Conservation (phyloP, 192 early-diverging fungal genomes). For the Coemansia sp. region DNA sequence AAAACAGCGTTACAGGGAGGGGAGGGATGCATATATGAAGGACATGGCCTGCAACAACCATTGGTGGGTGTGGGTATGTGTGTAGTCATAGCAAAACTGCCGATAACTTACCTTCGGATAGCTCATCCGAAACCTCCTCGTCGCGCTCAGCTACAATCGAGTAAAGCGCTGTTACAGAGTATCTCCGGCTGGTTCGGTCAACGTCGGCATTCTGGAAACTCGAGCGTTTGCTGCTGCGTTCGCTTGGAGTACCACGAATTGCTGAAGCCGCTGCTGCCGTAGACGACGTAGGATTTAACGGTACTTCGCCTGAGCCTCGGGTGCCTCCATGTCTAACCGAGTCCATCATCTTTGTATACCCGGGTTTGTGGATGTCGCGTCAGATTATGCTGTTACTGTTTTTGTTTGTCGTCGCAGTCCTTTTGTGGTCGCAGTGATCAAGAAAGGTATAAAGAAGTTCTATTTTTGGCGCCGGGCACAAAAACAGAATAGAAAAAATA, state of each 20-base stretch:
- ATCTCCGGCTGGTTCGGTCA: constrained; percentile 64
- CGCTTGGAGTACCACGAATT: constrained; percentile 35
- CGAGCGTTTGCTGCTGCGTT: constrained; percentile 24
- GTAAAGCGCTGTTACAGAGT: constrained; percentile 70
- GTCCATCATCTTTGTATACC: constrained; percentile 29
- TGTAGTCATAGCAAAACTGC: background rate
- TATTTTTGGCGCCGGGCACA: constrained; percentile 6
- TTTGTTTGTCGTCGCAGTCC: too few relatives aligned
- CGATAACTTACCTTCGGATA: constrained; percentile 69
- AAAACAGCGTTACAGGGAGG: constrained; percentile 2
- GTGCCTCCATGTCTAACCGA: constrained; percentile 34
- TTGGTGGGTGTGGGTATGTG: background rate
- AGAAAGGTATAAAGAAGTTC: constrained; percentile 4
- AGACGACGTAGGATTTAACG: constrained; percentile 13
- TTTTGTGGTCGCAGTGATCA: background rate
- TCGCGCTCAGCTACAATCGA: constrained; percentile 90
- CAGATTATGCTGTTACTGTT: too few relatives aligned
- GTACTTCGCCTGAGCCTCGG: constrained; percentile 26
- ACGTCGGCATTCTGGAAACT: constrained; percentile 30
- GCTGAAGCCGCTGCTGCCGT: constrained; percentile 10
- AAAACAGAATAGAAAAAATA: too few relatives aligned
- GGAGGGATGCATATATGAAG: constrained; percentile 11
- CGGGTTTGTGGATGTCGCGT: too few relatives aligned
- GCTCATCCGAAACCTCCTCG: constrained; percentile 89
- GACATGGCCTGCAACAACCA: too few relatives aligned